phyloP scores from a whole-genome alignment of 2,329 filamentous ascomycete genomes.

The Fonsecaea pugnacius region DNA sequence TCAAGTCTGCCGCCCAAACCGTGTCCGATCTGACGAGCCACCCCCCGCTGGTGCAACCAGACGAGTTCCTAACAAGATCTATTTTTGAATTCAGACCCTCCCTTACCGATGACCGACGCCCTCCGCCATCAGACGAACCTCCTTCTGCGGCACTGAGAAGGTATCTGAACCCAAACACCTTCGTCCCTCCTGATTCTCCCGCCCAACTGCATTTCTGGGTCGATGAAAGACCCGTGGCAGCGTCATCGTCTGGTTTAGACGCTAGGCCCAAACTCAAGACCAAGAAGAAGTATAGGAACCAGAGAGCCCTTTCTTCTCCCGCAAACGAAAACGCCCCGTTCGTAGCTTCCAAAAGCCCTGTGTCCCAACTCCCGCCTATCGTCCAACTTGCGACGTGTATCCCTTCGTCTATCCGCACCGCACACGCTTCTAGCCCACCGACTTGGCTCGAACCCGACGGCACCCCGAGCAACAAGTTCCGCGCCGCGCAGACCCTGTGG shows the following conservation, averaged over 20 bases:
- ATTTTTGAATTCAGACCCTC: slow-evolving; percentile 60
- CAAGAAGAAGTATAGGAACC: slow-evolving; percentile 36
- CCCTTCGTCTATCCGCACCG: slow-evolving; percentile 39
- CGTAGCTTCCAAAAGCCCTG: slow-evolving; percentile 1
- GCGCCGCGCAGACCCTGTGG: slow-evolving; percentile 37
- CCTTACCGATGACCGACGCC: slow-evolving; percentile 65
- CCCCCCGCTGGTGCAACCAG: slow-evolving; percentile 55
- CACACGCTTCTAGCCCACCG: slow-evolving; percentile 41
- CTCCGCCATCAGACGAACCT: slow-evolving; percentile 57
- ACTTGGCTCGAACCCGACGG: slow-evolving; percentile 41
- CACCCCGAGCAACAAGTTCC: slow-evolving; percentile 39
- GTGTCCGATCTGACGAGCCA: slow-evolving; percentile 63
- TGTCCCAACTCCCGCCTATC: slow-evolving; percentile 53
- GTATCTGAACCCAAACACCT: slow-evolving; percentile 60
- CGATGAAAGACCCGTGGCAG: slow-evolving; percentile 38
- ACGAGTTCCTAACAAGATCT: slow-evolving; percentile 65
- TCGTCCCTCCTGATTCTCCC: slow-evolving; percentile 43
- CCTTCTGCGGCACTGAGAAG: slow-evolving; percentile 62
- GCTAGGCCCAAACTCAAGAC: slow-evolving; percentile 28
- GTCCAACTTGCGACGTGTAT: slow-evolving; percentile 68
- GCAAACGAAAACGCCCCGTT: slow-evolving; percentile 10
- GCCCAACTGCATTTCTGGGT: slow-evolving; percentile 53
- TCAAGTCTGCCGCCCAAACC: slow-evolving; percentile 65
- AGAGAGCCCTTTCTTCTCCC: slow-evolving; percentile 17
- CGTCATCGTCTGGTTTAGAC: background rate